Conservation (phyloP, 2,329 filamentous ascomycete genomes). For the Aspergillus ochraceus region DNA sequence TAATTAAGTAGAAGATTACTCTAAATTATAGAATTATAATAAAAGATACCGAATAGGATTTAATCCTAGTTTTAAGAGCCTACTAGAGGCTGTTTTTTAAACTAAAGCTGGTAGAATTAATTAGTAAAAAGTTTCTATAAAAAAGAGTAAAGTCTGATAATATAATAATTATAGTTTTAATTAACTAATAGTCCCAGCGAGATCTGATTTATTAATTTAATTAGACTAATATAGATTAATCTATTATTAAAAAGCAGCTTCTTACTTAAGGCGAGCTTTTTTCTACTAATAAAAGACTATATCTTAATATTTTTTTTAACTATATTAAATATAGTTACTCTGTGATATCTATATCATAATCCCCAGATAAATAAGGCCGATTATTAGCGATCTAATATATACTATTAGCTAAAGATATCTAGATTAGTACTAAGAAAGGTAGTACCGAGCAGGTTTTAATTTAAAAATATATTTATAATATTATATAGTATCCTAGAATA, state of each 20-base stretch:
- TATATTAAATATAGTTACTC: no score
- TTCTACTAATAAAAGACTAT: constrained; percentile 15
- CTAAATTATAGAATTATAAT: constrained; percentile 14
- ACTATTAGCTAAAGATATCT: constrained; percentile 8
- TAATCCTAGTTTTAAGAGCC: constrained; percentile 12
- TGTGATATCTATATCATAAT: constrained; percentile 2
- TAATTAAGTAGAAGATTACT: constrained; percentile 16
- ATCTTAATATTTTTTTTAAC: constrained; percentile 14
- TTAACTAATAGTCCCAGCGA: no score
- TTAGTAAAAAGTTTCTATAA: constrained; percentile 4
- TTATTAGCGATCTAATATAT: constrained; percentile 14
- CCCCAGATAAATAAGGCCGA: constrained; percentile 12
- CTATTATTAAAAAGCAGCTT: constrained; percentile 15
- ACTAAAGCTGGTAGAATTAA: constrained; percentile 14
- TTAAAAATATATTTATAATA: constrained; percentile 15
- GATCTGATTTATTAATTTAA: no score
- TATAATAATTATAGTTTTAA: background rate
- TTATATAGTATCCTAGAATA: constrained; percentile 11
- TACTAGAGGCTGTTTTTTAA: constrained; percentile 13
- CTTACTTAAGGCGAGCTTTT: constrained; percentile 10
- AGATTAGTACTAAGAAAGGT: constrained; percentile 10
- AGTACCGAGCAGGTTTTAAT: constrained; percentile 8
- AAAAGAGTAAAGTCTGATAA: constrained; percentile 11
- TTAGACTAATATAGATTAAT: constrained; percentile 14
- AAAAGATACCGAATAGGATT: constrained; percentile 15